Base-by-base conservation (phyloP, 225 moss, liverwort and hornwort genomes). In the Rhytidiadelphus loreus region DNA sequence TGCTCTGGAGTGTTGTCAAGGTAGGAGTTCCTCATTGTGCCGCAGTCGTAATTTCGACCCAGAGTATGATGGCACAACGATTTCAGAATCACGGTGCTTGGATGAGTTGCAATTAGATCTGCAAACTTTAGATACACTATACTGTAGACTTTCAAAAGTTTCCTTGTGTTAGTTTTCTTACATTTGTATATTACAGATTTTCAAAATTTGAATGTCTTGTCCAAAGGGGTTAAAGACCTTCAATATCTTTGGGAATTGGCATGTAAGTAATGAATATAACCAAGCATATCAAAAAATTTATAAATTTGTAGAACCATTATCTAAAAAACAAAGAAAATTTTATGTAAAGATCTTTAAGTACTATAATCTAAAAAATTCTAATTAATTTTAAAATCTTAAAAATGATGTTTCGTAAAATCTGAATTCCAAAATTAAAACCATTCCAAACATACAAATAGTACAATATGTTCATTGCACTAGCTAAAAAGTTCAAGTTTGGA, bases 331-430 rank as follows among this genome's bases (percentile, higher is more conserved):
- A 48, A 48, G 2, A 30, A 48, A 48, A 48, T 12, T 12, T 74
- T 19, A 75, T 52, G 33, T 13, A 7, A 33, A 21, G 2, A 21
- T 33, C 4, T 5, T 74, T 4, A 11, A 48, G 20, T 43, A 9
- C 2, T 28, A 28, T 32, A 19, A 19, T 19, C 32, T 11, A 2
- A 74, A 46, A 30, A 0, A 3, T 12, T 7, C 0, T 0, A 0
- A 29, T 5, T 72, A 44, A 44, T 43, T 71, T 25, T 8, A 26
- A 71, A 71, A 26, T 5, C 0, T n/a, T 6, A 5, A 28, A 29
- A 46, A 18, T 17, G 6, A 74, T 4, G 46, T 19, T 73, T 46
- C 4, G 1, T 18, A 73, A 1, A 19, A 11, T 32, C 0, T 19
- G 0, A 32, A 50, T 75, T 32, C 6, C 3, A 7, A 50, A 50